Percentiles rank a stretch among this genome's conserved stretches.
Conservation (phyloP, 1,284 basidiomycete species). For the Sporisorium graminicola region DNA sequence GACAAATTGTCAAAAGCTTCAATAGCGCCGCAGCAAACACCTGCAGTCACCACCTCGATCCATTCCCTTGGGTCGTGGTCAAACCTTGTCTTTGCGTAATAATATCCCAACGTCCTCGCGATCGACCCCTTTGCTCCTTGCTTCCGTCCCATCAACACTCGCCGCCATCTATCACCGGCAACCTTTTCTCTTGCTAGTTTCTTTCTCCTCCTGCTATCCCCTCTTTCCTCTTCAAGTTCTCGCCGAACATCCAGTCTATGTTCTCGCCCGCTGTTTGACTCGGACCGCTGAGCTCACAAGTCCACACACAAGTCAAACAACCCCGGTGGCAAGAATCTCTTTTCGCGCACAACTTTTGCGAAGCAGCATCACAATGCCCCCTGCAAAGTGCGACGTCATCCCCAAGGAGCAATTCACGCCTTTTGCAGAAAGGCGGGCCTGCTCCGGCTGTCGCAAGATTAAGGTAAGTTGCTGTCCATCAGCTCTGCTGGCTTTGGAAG, state of each 20-base stretch:
- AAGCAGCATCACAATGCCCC: slow-evolving; percentile 30
- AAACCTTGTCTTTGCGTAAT: background rate
- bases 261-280: background rate
- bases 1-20: background rate
- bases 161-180: too few species aligned
- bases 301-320: too few species aligned
- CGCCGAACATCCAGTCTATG: background rate
- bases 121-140: background rate
- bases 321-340: background rate
- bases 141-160: too few species aligned
- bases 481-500: background rate
- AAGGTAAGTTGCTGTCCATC: slow-evolving; percentile 16
- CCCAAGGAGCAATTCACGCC: slow-evolving; percentile 49
- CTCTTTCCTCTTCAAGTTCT: background rate
- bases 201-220: background rate
- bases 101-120: background rate
- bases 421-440: slow-evolving; percentile 47
- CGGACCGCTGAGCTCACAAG: slow-evolving; percentile 8
- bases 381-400: slow-evolving; percentile 57
- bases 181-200: background rate
- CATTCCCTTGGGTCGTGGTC: too few species aligned
- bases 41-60: background rate
- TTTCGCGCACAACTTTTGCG: background rate
- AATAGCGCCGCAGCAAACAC: background rate
- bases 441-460: slow-evolving; percentile 53